Base-by-base conservation (phyloP, 176 grass and related monocot genomes). In the Carex kokanica region DNA sequence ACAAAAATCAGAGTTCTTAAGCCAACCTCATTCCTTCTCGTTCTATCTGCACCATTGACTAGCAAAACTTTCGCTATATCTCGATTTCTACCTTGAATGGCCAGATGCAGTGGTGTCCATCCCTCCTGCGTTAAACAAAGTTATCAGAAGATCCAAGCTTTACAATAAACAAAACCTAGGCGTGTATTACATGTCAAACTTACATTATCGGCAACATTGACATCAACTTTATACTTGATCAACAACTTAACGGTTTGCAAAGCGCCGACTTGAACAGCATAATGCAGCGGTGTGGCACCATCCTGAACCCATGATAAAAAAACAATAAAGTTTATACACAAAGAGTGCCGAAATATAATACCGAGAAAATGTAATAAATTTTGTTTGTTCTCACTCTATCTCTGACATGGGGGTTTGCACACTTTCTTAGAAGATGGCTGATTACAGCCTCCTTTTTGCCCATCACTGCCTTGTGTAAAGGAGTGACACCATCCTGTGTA, bases 381-480 rank as follows among this genome's bases (percentile, higher is more conserved):
- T 52, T 52, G 32, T 5, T 12, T 55, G 31, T 71, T 43, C 82
- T 83, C 83, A 95, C 96, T 87, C 81, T 93, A 63, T 99, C 96
- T 68, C 61, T 93, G 40, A 89, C 84, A 84, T 95, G 93, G 83
- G 96, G 96, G 83, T 93, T 93, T 83, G 91, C 96, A 80, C 87
- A 79, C 88, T 91, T 95, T 59, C 96, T 86, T 20, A 99, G 74
- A 38, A 99, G 91, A 89, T 99, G 96, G 56, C 91, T 95, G 82
- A 95, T 91, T 47, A 95, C 93, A 41, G 93, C 91, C 88, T 99
- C 96, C 32, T 95, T 99, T 88, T 99, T 99, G 9, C 96, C 96
- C 57, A 95, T 99, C 24, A 99, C 27, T 0, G 86, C 89, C 60
- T 90, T 99, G 77, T 99, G 93, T 88, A 95, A 92, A 70, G 93